Evolutionary conservation across 345 rosid species (phyloP), one percentile per base, ranked within the genome.

Genomic region (Pelargonium nanum): DNA sequence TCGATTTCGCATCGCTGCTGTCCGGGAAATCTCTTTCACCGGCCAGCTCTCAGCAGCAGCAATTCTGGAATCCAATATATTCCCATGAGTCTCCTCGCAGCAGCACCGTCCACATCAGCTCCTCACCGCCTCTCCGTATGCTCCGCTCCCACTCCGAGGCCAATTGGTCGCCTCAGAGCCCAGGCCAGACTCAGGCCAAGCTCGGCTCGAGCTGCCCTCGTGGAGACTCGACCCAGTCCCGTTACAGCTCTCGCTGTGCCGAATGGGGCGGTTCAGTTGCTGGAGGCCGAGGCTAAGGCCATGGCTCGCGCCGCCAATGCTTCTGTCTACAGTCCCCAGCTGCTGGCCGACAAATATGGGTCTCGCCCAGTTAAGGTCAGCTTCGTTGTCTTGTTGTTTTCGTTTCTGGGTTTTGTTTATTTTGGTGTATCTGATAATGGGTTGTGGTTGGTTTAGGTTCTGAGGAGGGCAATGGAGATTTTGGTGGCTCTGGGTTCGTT

Each of bases 241-340:
- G 53, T 26, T 53, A 59, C 65, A 45, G 70, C 64, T 16, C n/a
- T 26, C 22, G 59, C 62, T 64, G 72, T 23, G 48, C 53, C 20
- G 4, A 59, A 23, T 9, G 45, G 25, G 6, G 65, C 21, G 1
- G 72, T 88, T 1, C 89, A 83, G 50, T 89, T 89, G 65, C 72
- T 89, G 52, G 95, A 92, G 68, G 95, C 97, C 1, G 98, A 92
- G 80, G 84, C 78, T 12, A 69, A 76, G 40, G 97, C 98, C 72
- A 76, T 92, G 86, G 66, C 81, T 5, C 95, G 98, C 7, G 96
- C 98, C 1, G 81, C 70, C 67, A 84, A 87, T 68, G 93, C 97
- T 26, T 74, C 98, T 24, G 70, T 81, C n/a, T 92, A 89, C 62
- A 74, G 76, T 55, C 83, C 98, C 22, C 83, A 92, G 65, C 77